These are phyloP conservation scores for Kazachstania bromeliacearum DNA, from an alignment of 805 yeast species.

Conservation along the genomic window DNA sequence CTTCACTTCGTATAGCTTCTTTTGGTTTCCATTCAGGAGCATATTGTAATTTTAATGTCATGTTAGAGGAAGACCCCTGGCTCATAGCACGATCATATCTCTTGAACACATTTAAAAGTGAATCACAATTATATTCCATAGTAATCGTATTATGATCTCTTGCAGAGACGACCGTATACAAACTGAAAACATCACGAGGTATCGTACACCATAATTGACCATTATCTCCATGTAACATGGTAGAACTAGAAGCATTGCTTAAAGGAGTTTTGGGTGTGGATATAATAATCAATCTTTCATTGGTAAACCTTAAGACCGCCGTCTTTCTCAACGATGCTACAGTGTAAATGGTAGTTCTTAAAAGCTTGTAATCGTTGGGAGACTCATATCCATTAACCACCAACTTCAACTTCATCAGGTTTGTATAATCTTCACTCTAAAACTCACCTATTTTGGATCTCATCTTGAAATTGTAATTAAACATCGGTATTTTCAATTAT, in stretches of 20 bases:
- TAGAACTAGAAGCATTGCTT: slow-evolving; percentile 6
- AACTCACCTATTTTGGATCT: no score
- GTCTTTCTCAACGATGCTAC: slow-evolving; percentile 26
- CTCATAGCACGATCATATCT: slow-evolving; percentile 24
- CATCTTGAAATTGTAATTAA: no score
- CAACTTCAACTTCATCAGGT: slow-evolving; percentile 25
- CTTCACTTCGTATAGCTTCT: neutral
- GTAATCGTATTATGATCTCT: slow-evolving; percentile 23
- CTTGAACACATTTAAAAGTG: slow-evolving; percentile 22
- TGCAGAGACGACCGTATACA: slow-evolving; percentile 20
- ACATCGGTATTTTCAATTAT: no score
- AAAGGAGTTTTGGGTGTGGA: slow-evolving; percentile 22
- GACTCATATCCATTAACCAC: slow-evolving; percentile 21
- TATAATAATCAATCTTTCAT: slow-evolving; percentile 23
- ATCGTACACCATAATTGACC: slow-evolving; percentile 30
- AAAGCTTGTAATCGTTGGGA: slow-evolving; percentile 26
- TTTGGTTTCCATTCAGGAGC: slow-evolving; percentile 23
- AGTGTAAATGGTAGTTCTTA: slow-evolving; percentile 24
- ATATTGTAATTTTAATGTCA: slow-evolving; percentile 22
- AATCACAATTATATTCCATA: slow-evolving; percentile 28
- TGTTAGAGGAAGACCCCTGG: slow-evolving; percentile 21
- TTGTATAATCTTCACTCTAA: no score
- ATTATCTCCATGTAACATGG: slow-evolving; percentile 19
- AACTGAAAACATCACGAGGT: slow-evolving; percentile 24
- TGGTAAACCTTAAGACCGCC: slow-evolving; percentile 27